A percentile compares a stretch with the other conserved stretches of the same genome.
Conservation (phyloP, 169 alveolate genomes). For the Toxoplasma gondii region DNA sequence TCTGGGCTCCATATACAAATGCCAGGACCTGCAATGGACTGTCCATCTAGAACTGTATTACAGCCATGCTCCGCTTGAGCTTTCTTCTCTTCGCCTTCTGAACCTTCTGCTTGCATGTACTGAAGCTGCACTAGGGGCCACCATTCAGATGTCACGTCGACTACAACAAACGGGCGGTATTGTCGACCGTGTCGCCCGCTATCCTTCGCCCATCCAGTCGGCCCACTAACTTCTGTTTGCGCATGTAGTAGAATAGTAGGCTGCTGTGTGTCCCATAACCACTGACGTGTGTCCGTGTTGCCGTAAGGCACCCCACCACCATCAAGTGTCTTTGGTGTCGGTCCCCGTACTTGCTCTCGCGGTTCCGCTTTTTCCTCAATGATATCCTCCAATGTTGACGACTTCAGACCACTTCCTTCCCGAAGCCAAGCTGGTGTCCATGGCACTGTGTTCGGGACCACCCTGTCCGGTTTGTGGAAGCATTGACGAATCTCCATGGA, state of each 20-base stretch:
- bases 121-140: neutral
- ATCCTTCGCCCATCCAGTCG: neutral
- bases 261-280: neutral
- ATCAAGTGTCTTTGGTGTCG: neutral
- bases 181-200: neutral
- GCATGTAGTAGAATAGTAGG: neutral
- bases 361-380: neutral
- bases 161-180: neutral
- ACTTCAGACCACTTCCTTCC: neutral
- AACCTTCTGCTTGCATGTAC: neutral
- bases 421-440: neutral
- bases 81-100: neutral
- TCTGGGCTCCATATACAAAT: neutral
- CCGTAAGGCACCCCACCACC: neutral
- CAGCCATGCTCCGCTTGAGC: neutral
- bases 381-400: neutral
- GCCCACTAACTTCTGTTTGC: neutral
- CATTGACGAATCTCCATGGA: neutral
- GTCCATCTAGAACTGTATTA: neutral
- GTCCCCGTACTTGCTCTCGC: neutral
- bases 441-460: neutral
- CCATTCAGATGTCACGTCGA: constrained; percentile 6
- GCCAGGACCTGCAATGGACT: neutral
- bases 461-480: neutral
- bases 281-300: neutral